These are phyloP conservation scores for Protea cynaroides DNA, from an alignment of 164 flowering plant species.

Conservation along the genomic window DNA sequence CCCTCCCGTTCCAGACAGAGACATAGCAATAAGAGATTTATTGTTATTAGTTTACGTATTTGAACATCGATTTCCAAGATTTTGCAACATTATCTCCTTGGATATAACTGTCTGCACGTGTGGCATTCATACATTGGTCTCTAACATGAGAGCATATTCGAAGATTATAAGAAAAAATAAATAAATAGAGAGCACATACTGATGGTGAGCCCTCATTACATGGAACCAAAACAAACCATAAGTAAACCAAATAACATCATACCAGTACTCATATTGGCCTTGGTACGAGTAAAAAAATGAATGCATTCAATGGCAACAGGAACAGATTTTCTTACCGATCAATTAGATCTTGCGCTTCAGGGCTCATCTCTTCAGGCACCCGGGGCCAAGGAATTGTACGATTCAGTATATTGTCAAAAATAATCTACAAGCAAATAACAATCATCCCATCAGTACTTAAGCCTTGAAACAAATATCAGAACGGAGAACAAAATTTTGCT, in stretches of 20 bases:
- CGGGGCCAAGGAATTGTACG: conserved; percentile 96
- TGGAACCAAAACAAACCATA: neutral
- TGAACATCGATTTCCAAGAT: no score
- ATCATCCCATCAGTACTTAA: neutral
- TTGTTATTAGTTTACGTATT: no score
- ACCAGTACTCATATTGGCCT: neutral
- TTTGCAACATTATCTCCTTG: no score
- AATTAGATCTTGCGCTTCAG: conserved; percentile 80
- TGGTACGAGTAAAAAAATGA: conserved; percentile 1
- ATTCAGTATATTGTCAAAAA: conserved; percentile 96
- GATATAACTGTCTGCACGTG: neutral
- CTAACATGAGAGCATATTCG: neutral
- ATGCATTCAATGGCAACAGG: neutral
- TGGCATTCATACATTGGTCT: neutral
- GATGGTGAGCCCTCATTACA: neutral
- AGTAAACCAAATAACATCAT: neutral
- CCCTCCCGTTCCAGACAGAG: no score
- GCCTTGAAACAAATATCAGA: neutral
- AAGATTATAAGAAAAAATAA: neutral
- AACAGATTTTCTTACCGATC: conserved; percentile 54
- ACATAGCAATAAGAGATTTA: no score
- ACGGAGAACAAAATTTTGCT: no score
- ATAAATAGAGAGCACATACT: no score
- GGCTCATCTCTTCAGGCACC: conserved; percentile 91
- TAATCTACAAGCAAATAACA: conserved; percentile 39